Conservation (phyloP, 2,329 filamentous ascomycete genomes). For the Tolypocladium sp. region DNA sequence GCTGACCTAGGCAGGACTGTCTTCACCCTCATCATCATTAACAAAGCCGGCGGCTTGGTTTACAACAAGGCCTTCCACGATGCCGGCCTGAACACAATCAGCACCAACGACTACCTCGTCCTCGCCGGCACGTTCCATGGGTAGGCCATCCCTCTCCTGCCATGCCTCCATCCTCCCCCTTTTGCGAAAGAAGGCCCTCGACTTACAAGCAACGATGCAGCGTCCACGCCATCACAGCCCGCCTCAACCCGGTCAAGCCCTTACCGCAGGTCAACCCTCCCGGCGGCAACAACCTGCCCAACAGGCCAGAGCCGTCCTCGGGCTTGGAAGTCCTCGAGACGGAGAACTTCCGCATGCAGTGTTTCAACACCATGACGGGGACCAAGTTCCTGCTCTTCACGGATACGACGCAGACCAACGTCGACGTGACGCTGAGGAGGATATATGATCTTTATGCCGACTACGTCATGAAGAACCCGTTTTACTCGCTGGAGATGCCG, state of each 20-base stretch:
- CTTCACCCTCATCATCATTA: slow-evolving; percentile 93
- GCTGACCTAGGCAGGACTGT: slow-evolving; percentile 58
- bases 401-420: slow-evolving; percentile 76
- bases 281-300: slow-evolving; percentile 27
- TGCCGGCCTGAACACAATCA: slow-evolving; percentile 75
- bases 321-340: slow-evolving; percentile 91
- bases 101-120: slow-evolving; percentile 93
- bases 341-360: slow-evolving; percentile 89
- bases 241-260: slow-evolving; percentile 47
- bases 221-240: slow-evolving; percentile 60
- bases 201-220: slow-evolving; percentile 25
- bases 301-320: slow-evolving; percentile 54
- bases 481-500: slow-evolving; percentile 97
- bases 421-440: slow-evolving; percentile 72
- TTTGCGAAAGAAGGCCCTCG: not conserved
- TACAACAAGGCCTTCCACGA: slow-evolving; percentile 93
- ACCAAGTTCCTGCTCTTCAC: slow-evolving; percentile 96
- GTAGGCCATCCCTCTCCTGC: slow-evolving; percentile 34
- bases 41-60: slow-evolving; percentile 93
- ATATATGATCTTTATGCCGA: slow-evolving; percentile 95
- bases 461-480: slow-evolving; percentile 99
- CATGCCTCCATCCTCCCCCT: not conserved
- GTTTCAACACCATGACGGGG: slow-evolving; percentile 89
- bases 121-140: slow-evolving; percentile 96
- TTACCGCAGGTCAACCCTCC: slow-evolving; percentile 21